Evolutionary conservation across 2,329 filamentous ascomycete genomes (phyloP).

Genomic region (Xylaria sp.): DNA sequence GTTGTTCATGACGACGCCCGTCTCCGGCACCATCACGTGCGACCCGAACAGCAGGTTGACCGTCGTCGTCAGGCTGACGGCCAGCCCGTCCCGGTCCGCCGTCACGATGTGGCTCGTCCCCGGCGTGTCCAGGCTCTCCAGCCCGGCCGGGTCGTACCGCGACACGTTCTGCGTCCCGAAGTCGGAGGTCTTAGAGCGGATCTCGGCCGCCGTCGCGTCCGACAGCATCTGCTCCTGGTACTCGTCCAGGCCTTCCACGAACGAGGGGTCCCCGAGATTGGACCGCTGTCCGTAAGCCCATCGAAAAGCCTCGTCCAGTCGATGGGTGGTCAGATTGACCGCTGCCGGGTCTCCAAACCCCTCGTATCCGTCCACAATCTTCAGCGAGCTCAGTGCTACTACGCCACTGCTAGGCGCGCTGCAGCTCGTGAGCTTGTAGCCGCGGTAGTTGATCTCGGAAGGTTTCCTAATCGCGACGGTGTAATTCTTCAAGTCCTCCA

Average conservation of each 20-base stretch:
- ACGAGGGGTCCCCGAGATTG: constrained; percentile 75
- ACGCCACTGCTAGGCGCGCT: constrained; percentile 74
- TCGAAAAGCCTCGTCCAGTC: constrained; percentile 80
- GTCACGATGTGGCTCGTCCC: constrained; percentile 70
- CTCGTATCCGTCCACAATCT: constrained; percentile 72
- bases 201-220: constrained; percentile 57
- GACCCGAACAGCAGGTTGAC: constrained; percentile 82
- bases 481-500: constrained; percentile 78
- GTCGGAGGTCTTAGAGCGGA: constrained; percentile 51
- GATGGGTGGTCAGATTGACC: constrained; percentile 69
- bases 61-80: constrained; percentile 78
- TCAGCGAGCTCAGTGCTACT: constrained; percentile 73
- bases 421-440: constrained; percentile 67
- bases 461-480: constrained; percentile 65
- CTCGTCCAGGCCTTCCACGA: constrained; percentile 61
- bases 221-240: constrained; percentile 68
- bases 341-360: constrained; percentile 60
- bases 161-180: constrained; percentile 42
- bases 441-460: constrained; percentile 65
- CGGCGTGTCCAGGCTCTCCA: constrained; percentile 60
- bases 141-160: constrained; percentile 48
- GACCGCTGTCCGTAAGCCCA: constrained; percentile 79
- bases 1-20: constrained; percentile 73
- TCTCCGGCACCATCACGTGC: constrained; percentile 76
- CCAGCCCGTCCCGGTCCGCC: constrained; percentile 70